Evolutionary conservation across 2,329 filamentous ascomycete genomes (phyloP).

Genomic region (Talaromyces rugulosus): DNA sequence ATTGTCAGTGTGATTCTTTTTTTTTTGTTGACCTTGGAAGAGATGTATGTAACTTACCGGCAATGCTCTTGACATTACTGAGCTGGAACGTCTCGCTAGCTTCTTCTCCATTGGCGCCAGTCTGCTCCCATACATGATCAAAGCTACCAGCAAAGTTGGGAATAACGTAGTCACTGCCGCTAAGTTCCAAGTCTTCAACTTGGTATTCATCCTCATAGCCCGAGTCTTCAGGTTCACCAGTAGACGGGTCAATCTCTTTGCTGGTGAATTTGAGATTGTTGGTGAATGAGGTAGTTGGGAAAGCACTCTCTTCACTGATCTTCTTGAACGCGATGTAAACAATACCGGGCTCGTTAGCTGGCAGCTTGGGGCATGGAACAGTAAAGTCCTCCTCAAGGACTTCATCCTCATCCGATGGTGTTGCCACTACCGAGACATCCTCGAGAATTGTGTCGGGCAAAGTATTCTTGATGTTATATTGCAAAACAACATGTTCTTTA

Average conservation of each 20-base stretch:
- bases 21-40: background rate
- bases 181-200: slow-evolving; percentile 86
- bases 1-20: background rate
- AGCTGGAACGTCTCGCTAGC: slow-evolving; percentile 87
- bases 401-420: slow-evolving; percentile 77
- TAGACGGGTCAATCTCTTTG: slow-evolving; percentile 95
- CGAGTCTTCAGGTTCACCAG: slow-evolving; percentile 82
- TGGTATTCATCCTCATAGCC: slow-evolving; percentile 99
- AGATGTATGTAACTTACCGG: slow-evolving; percentile 58
- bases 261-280: slow-evolving; percentile 95
- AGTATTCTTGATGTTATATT: slow-evolving; percentile 98
- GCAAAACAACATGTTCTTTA: slow-evolving; percentile 92
- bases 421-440: slow-evolving; percentile 78
- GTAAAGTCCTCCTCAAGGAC: slow-evolving; percentile 80
- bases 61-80: slow-evolving; percentile 83
- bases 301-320: slow-evolving; percentile 66
- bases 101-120: slow-evolving; percentile 82
- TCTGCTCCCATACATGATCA: slow-evolving; percentile 90
- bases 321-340: slow-evolving; percentile 96
- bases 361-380: slow-evolving; percentile 77
- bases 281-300: slow-evolving; percentile 77
- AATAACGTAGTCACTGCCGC: slow-evolving; percentile 88
- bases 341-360: slow-evolving; percentile 81
- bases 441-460: slow-evolving; percentile 85
- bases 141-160: slow-evolving; percentile 94